A percentile compares a stretch with the other conserved stretches of the same genome.
These are phyloP conservation scores for Lenwebbia sp. DNA, from an alignment of 345 rosid genomes.

Conservation along the genomic window DNA sequence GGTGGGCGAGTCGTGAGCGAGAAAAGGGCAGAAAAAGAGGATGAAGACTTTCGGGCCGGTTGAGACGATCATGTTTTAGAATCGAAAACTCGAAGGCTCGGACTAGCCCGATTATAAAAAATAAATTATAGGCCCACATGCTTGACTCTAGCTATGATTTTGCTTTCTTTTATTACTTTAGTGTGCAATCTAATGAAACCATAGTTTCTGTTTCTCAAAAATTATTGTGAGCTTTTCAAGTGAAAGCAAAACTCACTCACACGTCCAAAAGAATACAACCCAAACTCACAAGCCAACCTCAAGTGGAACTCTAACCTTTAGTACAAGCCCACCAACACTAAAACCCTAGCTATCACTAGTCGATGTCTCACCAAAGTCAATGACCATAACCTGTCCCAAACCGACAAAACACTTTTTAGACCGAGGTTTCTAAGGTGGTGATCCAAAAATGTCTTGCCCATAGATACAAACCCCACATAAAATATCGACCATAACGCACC, in stretches of 20 bases:
- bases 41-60: not conserved
- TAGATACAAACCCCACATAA: not conserved
- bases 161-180: not conserved
- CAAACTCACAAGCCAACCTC: not conserved
- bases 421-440: not conserved
- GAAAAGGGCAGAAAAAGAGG: not conserved
- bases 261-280: not conserved
- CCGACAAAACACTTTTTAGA: not conserved
- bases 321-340: not conserved
- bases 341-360: not conserved
- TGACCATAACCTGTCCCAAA: not conserved
- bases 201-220: not conserved
- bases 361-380: not conserved
- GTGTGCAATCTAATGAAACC: not conserved
- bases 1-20: not conserved
- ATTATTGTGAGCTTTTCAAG: not conserved
- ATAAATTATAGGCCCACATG: not conserved
- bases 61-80: not conserved
- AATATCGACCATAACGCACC: not conserved
- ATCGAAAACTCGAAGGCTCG: not conserved
- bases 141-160: not conserved
- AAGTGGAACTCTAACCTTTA: not conserved
- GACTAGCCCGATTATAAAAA: not conserved
- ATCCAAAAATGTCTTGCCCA: not conserved
- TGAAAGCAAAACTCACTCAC: not conserved